phyloP scores from a whole-genome alignment of 148 eudicot species.

The Camellia granthamiana region DNA sequence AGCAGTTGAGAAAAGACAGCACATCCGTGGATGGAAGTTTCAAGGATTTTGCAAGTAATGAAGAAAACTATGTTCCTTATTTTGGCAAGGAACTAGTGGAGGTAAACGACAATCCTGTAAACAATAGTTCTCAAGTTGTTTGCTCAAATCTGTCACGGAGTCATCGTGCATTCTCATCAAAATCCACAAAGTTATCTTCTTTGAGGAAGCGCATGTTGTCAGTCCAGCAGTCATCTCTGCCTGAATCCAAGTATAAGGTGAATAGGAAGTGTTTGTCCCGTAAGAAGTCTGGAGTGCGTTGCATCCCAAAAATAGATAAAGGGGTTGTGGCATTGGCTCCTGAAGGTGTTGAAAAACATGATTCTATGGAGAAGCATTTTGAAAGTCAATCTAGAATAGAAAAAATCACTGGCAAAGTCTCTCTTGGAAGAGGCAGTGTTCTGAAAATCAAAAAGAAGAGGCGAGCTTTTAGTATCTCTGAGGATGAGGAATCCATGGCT shows the following conservation, averaged over 20 bases:
- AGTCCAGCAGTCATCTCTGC: slow-evolving; percentile 20
- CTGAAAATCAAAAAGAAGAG: slow-evolving; percentile 32
- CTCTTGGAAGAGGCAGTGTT: slow-evolving; percentile 14
- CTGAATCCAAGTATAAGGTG: slow-evolving; percentile 19
- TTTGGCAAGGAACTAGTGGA: slow-evolving; percentile 20
- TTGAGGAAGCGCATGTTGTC: slow-evolving; percentile 22
- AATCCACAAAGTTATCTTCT: slow-evolving; percentile 28
- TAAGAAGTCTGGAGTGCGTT: slow-evolving; percentile 22
- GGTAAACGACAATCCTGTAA: slow-evolving; percentile 13
- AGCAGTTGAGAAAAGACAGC: slow-evolving; percentile 29
- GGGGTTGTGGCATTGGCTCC: slow-evolving; percentile 21
- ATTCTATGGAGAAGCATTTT: slow-evolving; percentile 11
- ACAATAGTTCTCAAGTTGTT: slow-evolving; percentile 16
- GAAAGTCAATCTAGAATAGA: slow-evolving; percentile 15
- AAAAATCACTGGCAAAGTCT: slow-evolving; percentile 13
- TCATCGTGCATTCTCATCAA: slow-evolving; percentile 22
- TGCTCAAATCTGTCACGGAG: slow-evolving; percentile 9
- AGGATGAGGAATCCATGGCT: slow-evolving; percentile 15
- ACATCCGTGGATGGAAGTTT: slow-evolving; percentile 15
- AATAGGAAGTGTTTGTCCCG: slow-evolving; percentile 15
- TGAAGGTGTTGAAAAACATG: slow-evolving; percentile 15
- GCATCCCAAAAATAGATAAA: slow-evolving; percentile 16
- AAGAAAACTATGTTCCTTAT: slow-evolving; percentile 12
- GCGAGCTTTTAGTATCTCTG: slow-evolving; percentile 20
- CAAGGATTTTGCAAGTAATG: slow-evolving; percentile 11